Evolutionary conservation across 495 filamentous ascomycete species (phyloP), one percentile per base, ranked within the genome.

Genomic region (Cercophora newfieldiana): DNA sequence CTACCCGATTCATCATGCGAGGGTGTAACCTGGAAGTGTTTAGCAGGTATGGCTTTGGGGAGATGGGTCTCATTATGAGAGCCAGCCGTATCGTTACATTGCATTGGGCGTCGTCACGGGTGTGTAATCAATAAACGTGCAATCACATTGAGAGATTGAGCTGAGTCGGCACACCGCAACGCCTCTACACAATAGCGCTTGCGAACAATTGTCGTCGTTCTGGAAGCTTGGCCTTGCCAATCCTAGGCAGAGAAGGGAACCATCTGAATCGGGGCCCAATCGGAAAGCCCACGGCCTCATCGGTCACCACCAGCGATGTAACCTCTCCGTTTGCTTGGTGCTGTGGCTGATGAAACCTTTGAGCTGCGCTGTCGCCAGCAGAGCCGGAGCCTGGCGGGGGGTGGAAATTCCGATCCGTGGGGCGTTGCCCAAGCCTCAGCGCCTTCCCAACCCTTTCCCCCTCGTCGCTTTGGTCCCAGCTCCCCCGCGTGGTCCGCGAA

Each of bases 401-500:
- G n/a, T 8, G 5, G 50, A 53, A 53, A 53, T 22, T 53, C 50
- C 50, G 50, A 14, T 22, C 50, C 50, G 50, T 47, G 50, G 48
- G 50, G 50, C 50, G 50, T 53, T 19, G 50, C 25, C 50, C 10
- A 8, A 53, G 21, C 50, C 50, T 26, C 50, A 22, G 50, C 50
- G 50, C 50, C 50, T 53, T 53, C 25, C 18, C 37, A 16, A 44
- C 37, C 37, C 10, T 16, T 44, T 2, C 18, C 18, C 12, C 10
- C 37, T 44, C 37, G 37, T 4, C 18, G 10, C 10, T 16, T 16
- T 44, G 12, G 12, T 44, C 37, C 37, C 37, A 44, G 2, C 18
- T 44, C 18, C 37, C 37, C 37, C 37, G 37, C 37, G 18, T 24
- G 50, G 50, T 58, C 26, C 55, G 55, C 55, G 55, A 29, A 58